Percentiles rank a stretch among this genome's conserved stretches.
These are phyloP conservation scores for Penicillium flavigenum DNA, from an alignment of 495 filamentous ascomycete genomes.

Conservation along the genomic window DNA sequence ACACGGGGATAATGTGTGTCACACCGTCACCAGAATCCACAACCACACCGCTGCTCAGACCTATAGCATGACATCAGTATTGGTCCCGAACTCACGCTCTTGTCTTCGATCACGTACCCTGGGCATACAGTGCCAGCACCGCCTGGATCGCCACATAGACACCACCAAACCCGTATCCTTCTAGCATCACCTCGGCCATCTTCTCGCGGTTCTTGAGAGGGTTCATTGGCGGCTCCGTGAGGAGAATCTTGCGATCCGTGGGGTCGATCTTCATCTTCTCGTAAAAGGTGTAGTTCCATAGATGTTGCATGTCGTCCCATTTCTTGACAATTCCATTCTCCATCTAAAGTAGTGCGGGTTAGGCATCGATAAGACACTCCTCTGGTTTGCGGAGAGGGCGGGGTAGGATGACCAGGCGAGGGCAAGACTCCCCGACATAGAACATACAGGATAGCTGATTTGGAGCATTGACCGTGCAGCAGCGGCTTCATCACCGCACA, in stretches of 20 bases:
- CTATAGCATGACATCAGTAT: slow-evolving; percentile 40
- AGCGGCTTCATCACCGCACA: slow-evolving; percentile 98
- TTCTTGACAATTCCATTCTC: slow-evolving; percentile 99
- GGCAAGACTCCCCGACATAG: slow-evolving; percentile 11
- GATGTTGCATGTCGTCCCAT: slow-evolving; percentile 99
- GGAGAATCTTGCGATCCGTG: slow-evolving; percentile 90
- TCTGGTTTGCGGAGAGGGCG: slow-evolving; percentile 26
- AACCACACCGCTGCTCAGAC: slow-evolving; percentile 92
- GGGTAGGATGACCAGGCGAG: slow-evolving; percentile 21
- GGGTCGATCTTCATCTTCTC: slow-evolving; percentile 95
- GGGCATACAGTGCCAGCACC: slow-evolving; percentile 94
- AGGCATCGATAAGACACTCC: slow-evolving; percentile 30
- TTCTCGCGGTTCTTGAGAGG: slow-evolving; percentile 91
- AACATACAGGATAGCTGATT: slow-evolving; percentile 85
- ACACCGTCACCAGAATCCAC: slow-evolving; percentile 98
- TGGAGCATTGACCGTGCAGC: slow-evolving; percentile 95
- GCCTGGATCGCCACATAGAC: slow-evolving; percentile 99
- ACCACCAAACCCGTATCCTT: slow-evolving; percentile 91
- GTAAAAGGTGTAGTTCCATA: slow-evolving; percentile 98
- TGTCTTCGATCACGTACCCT: slow-evolving; percentile 56
- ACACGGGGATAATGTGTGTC: slow-evolving; percentile 97
- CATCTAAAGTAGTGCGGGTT: slow-evolving; percentile 59
- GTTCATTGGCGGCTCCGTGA: slow-evolving; percentile 98
- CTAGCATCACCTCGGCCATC: slow-evolving; percentile 99
- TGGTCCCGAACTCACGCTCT: not conserved